Evolutionary conservation across 192 early-diverging fungal genomes (phyloP).

Genomic region (Haplosporangium gracile): DNA sequence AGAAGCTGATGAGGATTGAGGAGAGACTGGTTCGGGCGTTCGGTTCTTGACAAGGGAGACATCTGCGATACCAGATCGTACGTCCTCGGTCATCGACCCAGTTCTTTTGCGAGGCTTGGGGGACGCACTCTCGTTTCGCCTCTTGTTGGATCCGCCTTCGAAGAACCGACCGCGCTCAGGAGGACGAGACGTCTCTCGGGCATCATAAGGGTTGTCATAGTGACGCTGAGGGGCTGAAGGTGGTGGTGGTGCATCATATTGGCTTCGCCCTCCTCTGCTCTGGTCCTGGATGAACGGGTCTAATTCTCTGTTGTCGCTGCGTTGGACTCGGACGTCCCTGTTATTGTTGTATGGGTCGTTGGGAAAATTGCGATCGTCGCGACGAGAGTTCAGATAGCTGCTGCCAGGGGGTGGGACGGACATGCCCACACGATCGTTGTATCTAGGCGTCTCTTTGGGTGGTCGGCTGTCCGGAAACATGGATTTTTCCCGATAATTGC

Average conservation of each 20-base stretch:
- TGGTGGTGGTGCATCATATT: not conserved
- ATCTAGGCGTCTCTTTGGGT: not conserved
- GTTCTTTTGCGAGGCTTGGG: conserved; percentile 26
- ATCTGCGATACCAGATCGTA: not conserved
- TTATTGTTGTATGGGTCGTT: not conserved
- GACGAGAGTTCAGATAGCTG: not conserved
- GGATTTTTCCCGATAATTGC: not conserved
- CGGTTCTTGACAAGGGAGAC: not conserved
- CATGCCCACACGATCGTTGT: not conserved
- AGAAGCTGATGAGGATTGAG: not conserved
- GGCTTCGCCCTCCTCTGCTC: not conserved
- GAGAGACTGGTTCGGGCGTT: not conserved
- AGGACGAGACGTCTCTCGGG: not conserved
- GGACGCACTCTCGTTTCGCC: conserved; percentile 9
- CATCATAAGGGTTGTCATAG: not conserved
- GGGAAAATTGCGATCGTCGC: not conserved
- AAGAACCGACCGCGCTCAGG: conserved; percentile 6
- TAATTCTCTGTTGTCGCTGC: not conserved
- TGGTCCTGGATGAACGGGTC: conserved; percentile 10
- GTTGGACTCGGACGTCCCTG: not conserved
- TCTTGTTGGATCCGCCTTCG: conserved; percentile 16
- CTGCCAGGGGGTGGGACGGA: not conserved
- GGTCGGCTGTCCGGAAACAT: not conserved
- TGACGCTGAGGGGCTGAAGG: not conserved
- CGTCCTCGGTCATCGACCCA: not conserved